phyloP scores from a whole-genome alignment of 2,329 filamentous ascomycete species.

The Fusarium sp. region DNA sequence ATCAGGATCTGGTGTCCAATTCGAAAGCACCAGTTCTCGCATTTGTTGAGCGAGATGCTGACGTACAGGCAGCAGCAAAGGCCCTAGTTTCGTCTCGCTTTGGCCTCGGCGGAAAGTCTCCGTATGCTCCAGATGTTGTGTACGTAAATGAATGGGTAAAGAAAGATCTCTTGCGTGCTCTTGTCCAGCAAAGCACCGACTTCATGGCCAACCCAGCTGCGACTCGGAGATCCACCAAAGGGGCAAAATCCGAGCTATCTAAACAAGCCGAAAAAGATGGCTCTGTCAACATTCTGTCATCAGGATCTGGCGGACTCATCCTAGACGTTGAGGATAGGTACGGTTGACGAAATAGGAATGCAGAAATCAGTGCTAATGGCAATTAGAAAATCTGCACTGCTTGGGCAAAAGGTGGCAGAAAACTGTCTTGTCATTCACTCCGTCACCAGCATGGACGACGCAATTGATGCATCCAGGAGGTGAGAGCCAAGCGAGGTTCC shows the following conservation, averaged over 20 bases:
- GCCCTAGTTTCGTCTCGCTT: constrained; percentile 30
- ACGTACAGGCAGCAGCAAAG: constrained; percentile 29
- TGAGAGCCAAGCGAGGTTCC: not conserved
- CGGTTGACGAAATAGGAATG: fast-evolving
- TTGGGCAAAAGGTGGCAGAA: constrained; percentile 18
- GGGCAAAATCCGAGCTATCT: not conserved
- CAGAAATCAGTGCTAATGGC: not conserved
- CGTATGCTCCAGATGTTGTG: constrained; percentile 35
- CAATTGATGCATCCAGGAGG: constrained; percentile 15
- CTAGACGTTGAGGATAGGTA: constrained; percentile 24
- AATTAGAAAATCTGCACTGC: not conserved
- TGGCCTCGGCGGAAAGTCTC: constrained; percentile 23
- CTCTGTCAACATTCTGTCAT: constrained; percentile 15
- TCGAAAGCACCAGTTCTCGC: constrained; percentile 14
- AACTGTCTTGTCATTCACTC: constrained; percentile 20
- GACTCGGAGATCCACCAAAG: not conserved
- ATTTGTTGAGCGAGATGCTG: constrained; percentile 37
- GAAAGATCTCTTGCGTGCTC: constrained; percentile 31
- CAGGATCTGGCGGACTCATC: constrained; percentile 17
- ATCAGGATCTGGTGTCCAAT: constrained; percentile 13
- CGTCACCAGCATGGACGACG: constrained; percentile 32
- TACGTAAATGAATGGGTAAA: constrained; percentile 40
- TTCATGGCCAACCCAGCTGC: not conserved
- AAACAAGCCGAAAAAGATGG: constrained; percentile 20
- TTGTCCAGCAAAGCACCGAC: constrained; percentile 25